phyloP scores from a whole-genome alignment of 208 protist genomes.

The Plasmodiophora brassicae region DNA sequence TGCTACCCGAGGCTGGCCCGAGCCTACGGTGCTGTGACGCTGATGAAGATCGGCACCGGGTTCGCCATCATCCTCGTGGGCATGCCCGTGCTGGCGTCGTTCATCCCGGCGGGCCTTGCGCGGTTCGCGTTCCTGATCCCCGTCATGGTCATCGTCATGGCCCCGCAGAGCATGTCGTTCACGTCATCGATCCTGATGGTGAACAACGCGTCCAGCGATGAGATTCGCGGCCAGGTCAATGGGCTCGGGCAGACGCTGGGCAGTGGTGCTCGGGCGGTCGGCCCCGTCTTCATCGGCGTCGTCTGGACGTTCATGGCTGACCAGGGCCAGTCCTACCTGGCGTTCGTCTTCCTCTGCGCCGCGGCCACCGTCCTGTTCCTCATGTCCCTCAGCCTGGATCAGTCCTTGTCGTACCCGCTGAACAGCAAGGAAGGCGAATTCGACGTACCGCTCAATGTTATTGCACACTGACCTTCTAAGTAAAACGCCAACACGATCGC shows the following conservation, averaged over 20 bases:
- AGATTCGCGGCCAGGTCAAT: neutral
- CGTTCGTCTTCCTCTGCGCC: neutral
- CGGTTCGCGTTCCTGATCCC: too few species aligned
- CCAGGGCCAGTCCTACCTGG: neutral
- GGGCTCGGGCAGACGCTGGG: neutral
- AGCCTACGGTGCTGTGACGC: neutral
- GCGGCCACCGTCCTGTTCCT: neutral
- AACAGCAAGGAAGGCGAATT: too few species aligned
- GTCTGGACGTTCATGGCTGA: neutral
- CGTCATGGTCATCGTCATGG: neutral
- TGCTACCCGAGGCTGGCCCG: neutral
- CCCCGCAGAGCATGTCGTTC: neutral
- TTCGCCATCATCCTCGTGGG: too few species aligned
- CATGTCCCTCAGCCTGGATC: neutral
- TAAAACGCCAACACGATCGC: too few species aligned
- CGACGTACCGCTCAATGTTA: too few species aligned
- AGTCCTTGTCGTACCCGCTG: neutral
- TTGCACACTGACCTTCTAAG: too few species aligned
- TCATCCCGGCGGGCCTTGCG: too few species aligned
- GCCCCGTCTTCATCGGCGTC: neutral
- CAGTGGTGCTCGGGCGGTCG: neutral
- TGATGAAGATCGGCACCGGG: too few species aligned
- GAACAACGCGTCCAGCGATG: neutral
- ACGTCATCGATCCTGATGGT: neutral
- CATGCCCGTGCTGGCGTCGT: too few species aligned